Evolutionary conservation across 495 filamentous ascomycete species (phyloP), one percentile per base, ranked within the genome.

Genomic region (Annulohypoxylon maeteangense): DNA sequence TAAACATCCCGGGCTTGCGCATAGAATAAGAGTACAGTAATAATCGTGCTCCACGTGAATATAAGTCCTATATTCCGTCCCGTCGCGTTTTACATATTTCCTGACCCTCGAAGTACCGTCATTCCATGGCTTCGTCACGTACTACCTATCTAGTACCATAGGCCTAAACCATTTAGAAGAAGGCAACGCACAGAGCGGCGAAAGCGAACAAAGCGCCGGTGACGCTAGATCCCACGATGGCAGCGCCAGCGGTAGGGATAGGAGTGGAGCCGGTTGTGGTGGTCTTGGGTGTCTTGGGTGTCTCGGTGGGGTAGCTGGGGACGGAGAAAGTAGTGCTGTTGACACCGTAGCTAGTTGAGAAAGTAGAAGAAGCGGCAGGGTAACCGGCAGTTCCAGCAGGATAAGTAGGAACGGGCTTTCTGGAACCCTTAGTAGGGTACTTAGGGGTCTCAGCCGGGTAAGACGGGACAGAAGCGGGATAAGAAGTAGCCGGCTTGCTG

Each of bases 101-200:
- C n/a, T 45, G 20, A 14, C 8, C 23, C 53, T 32, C 10, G 10
- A 12, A 12, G 44, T 68, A 51, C 44, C 18, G 12, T 40, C 10
- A 34, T 23, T 20, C 40, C 55, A 56, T 48, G 56, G 48, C 31
- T 27, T 18, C 25, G 27, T 27, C 14, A 50, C 22, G 22, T 22
- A 18, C 40, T 22, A 18, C 40, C 0, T n/a, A 44, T 20, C 45
- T 1, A 48, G 20, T n/a, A 48, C 18, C 23, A 3, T 16, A 51
- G 25, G 20, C 22, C 45, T 25, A 10, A 8, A 36, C 12, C 22
- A 27, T 29, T 72, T 76, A 77, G 54, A 77, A 70, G 18, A 74
- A 63, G 36, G 67, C 75, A 20, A 76, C 23, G 67, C 56, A 74
- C 42, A 76, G 45, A 45, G 74, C 75, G 4, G 67, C 75, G 29